Base-by-base conservation (phyloP, 179 eudicot genomes). In the Sideroxylon spinosum region DNA sequence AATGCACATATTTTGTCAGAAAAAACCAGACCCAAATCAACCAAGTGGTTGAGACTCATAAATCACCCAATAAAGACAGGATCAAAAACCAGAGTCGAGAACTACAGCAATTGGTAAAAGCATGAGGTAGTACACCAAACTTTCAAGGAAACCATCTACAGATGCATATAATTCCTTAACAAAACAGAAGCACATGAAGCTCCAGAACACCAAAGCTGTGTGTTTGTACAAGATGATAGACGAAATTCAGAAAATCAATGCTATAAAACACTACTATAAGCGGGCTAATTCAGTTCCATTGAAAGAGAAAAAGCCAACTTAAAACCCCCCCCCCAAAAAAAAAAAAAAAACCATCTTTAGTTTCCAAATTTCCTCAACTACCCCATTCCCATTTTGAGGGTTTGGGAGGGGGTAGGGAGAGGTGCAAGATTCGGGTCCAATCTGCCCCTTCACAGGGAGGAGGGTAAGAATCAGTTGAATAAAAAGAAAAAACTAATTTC, bases 21-120 rank as follows among this genome's bases (percentile, higher is more conserved):
- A 19, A 53, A 28, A 72, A 28, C 23, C 20, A 72, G 9, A 72
- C 62, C 26, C 49, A 32, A 32, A 49, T 56, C 52, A 73, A 73
- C 50, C 48, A 19, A 73, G 50, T 56, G 26, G 2, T 6, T 13
- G 16, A 44, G 20, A 48, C 50, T 67, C 49, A 28, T 0, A 2
- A 67, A 67, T 32, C 71, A 68, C n/a, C 55, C 26, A 67, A n/a
- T n/a, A 44, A 2, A 20, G 9, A 66, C 4, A 9, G 25, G 23
- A 68, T 48, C 25, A 68, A 7, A 9, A 46, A 68, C 14, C 20
- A 26, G 55, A 68, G 55, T 46, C 9, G 49, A 68, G 28, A 68
- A n/a, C 55, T 68, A 68, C 73, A 68, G 20, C 28, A 68, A 68
- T 46, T 68, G 25, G 55, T 68, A 19, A 44, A 16, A 68, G 56